Evolutionary conservation across 1,284 basidiomycete genomes (phyloP), one percentile per base, ranked within the genome.

Genomic region (Cryptococcus sp.): DNA sequence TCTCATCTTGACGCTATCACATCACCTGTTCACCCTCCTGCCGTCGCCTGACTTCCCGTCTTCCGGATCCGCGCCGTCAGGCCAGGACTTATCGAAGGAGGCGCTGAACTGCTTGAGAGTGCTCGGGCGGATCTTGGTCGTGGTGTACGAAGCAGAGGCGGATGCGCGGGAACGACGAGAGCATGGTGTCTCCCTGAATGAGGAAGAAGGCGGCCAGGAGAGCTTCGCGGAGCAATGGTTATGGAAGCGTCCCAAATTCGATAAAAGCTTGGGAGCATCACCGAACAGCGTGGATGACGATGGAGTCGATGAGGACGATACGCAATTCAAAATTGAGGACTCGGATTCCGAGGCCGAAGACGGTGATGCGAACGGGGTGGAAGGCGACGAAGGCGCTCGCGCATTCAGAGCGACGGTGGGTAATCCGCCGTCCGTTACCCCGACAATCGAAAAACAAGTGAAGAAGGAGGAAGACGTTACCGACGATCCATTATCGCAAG

Each of bases 61-160:
- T 0, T 67, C 84, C 15, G 70, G 82, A 7, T 76, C 35, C 42
- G 67, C 69, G 77, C 80, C 40, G 83, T 84, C 44, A 22, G 53
- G 42, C 50, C 73, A 62, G 53, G 67, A 88, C 68, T 79, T 88
- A 8, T 90, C 89, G 0, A 88, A 88, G 65, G 88, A 95, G 72
- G 90, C 87, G 1, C 82, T 96, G 44, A 96, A 94, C 70, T 93
- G 91, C 71, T 74, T 95, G 25, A 84, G 93, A 31, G 85, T 96
- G 7, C 83, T 97, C 20, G 87, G 90, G 60, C 84, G 93, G 56
- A 84, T 95, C n/a, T 80, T 95, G 15, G 92, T 92, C 2, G 87
- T 93, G 16, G 80, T 94, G 45, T 93, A 93, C 71, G 92, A 93
- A 72, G 81, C 86, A 13, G 88, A 91, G 61, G 85, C 86, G 31